Conservation (phyloP, 179 eudicot genomes). For the Vitellaria paradoxa region DNA sequence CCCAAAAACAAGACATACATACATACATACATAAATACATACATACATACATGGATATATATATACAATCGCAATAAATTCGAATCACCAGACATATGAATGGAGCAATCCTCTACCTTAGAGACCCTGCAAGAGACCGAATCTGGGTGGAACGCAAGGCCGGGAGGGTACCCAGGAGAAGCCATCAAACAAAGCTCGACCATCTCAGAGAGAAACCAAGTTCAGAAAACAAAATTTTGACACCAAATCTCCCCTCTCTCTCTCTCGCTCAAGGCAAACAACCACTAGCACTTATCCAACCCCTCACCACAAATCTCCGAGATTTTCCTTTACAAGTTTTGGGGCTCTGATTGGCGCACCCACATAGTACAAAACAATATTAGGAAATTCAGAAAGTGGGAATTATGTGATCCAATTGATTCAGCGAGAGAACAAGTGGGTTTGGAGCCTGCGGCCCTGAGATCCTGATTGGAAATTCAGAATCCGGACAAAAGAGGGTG, state of each 20-base stretch:
- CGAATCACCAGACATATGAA: background rate
- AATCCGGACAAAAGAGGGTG: slow-evolving; percentile 9
- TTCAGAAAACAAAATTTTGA: slow-evolving; percentile 10
- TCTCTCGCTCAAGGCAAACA: background rate
- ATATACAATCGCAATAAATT: background rate
- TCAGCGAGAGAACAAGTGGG: background rate
- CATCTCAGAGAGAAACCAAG: slow-evolving; percentile 22
- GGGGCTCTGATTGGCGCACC: slow-evolving; percentile 9
- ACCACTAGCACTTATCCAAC: slow-evolving; percentile 3
- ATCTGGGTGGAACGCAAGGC: slow-evolving; percentile 15
- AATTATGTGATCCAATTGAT: slow-evolving; percentile 17
- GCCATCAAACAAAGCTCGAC: slow-evolving; percentile 26
- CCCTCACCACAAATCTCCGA: background rate
- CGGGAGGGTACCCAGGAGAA: slow-evolving; percentile 23
- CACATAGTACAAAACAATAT: background rate
- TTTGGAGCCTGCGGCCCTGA: background rate
- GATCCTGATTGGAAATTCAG: slow-evolving; percentile 7
- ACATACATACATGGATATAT: background rate
- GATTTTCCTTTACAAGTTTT: slow-evolving; percentile 8
- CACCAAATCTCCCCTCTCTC: background rate
- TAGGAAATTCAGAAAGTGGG: slow-evolving; percentile 9
- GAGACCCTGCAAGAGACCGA: slow-evolving; percentile 16
- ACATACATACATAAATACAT: background rate
- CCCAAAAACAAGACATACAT: no score
- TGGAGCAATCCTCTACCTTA: slow-evolving; percentile 16